phyloP scores from a whole-genome alignment of 2,329 filamentous ascomycete genomes.

The Paraphoma chrysanthemicola region DNA sequence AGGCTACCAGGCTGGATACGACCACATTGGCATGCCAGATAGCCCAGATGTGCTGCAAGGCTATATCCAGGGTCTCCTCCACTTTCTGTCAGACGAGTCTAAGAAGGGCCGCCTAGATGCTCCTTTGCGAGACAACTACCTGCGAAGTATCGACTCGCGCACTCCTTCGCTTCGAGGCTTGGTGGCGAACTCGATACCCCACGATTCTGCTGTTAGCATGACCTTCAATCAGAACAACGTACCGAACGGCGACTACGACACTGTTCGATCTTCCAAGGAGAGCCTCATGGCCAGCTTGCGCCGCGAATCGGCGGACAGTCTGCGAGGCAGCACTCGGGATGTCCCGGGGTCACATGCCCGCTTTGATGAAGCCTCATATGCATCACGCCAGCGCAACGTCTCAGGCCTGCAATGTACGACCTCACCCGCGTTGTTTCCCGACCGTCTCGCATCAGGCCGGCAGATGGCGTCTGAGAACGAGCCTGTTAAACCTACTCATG shows the following conservation, averaged over 20 bases:
- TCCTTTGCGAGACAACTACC: slow-evolving; percentile 13
- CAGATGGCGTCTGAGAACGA: slow-evolving; percentile 19
- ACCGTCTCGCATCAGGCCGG: slow-evolving; percentile 14
- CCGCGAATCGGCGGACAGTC: slow-evolving; percentile 22
- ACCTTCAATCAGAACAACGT: slow-evolving; percentile 25
- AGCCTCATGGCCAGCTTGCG: slow-evolving; percentile 11
- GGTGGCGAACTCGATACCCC: slow-evolving; percentile 28
- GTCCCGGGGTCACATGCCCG: slow-evolving; percentile 11
- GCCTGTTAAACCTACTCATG: slow-evolving; percentile 12
- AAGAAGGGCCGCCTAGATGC: slow-evolving; percentile 23
- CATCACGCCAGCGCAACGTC: slow-evolving; percentile 18
- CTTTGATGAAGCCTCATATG: slow-evolving; percentile 21
- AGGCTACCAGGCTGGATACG: slow-evolving; percentile 47
- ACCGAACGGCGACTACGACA: slow-evolving; percentile 29
- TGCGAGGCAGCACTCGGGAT: slow-evolving; percentile 15
- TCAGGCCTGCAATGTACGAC: slow-evolving; percentile 19
- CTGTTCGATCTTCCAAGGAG: slow-evolving; percentile 24
- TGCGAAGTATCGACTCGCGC: slow-evolving; percentile 17
- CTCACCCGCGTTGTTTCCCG: slow-evolving; percentile 15
- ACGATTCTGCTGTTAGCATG: slow-evolving; percentile 40
- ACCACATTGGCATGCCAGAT: slow-evolving; percentile 42
- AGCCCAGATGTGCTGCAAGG: slow-evolving; percentile 42
- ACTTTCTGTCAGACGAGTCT: slow-evolving; percentile 36
- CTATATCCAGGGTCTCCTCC: slow-evolving; percentile 40
- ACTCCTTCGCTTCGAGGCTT: slow-evolving; percentile 36